phyloP scores from a whole-genome alignment of 768 basidiomycete genomes.

The Leccinum variicolor region DNA sequence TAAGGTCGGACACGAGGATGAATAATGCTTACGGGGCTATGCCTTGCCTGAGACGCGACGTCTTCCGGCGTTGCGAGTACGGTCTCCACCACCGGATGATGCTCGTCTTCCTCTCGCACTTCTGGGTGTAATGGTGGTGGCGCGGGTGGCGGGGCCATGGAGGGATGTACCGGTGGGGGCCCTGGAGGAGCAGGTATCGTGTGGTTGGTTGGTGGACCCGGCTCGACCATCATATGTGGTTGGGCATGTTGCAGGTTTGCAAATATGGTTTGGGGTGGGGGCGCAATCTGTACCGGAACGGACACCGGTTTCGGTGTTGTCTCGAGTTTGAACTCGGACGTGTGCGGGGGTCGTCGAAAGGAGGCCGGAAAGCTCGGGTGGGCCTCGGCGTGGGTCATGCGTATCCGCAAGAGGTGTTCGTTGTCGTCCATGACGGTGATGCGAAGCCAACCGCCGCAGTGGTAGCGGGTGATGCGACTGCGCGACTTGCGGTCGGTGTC shows the following conservation, averaged over 20 bases:
- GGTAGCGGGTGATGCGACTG: slow-evolving; percentile 32
- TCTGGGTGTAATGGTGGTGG: slow-evolving; percentile 11
- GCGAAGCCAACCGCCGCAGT: slow-evolving; percentile 34
- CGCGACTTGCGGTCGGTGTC: slow-evolving; percentile 34
- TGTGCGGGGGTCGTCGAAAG: slow-evolving; percentile 31
- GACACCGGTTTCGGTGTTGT: slow-evolving; percentile 25
- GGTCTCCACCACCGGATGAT: slow-evolving; percentile 5
- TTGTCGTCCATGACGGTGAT: slow-evolving; percentile 37
- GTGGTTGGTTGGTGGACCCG: slow-evolving; percentile 12
- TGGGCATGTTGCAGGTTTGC: slow-evolving; percentile 19
- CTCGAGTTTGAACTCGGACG: slow-evolving; percentile 33
- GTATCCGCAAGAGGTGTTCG: slow-evolving; percentile 32
- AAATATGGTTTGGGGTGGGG: slow-evolving; percentile 21
- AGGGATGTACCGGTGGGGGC: slow-evolving; percentile 5
- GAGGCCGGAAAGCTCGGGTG: slow-evolving; percentile 32
- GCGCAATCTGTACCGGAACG: slow-evolving; percentile 6
- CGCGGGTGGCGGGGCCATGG: slow-evolving; percentile 1
- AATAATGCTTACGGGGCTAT: slow-evolving; percentile 14
- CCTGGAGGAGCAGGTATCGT: slow-evolving; percentile 10
- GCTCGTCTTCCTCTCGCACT: slow-evolving; percentile 17
- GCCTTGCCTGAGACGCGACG: slow-evolving; percentile 10
- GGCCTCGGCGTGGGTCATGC: slow-evolving; percentile 34
- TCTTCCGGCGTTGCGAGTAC: slow-evolving; percentile 17
- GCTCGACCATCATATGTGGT: slow-evolving; percentile 19
- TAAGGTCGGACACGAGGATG: not conserved